Conservation (phyloP, 352 stramenopile genomes). For the Globisporangium spiculum region DNA sequence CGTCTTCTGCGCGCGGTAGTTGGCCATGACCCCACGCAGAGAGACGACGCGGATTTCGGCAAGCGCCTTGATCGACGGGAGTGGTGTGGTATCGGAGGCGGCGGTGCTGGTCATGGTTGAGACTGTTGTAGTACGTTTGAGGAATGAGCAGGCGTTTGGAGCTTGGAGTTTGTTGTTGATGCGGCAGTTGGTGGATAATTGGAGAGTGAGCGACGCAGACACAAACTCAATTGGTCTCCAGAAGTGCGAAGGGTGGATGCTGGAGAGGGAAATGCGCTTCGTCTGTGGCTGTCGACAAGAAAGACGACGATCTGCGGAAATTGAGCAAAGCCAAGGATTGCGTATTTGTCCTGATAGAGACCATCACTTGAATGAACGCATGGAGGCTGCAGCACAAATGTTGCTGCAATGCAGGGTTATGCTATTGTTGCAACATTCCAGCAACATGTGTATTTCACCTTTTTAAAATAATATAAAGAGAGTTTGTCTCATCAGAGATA, state of each 20-base stretch:
- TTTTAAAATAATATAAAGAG: neutral
- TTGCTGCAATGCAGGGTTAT: no score
- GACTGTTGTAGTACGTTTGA: neutral
- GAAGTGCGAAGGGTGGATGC: neutral
- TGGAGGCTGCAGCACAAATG: no score
- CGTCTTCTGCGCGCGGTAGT: constrained; percentile 42
- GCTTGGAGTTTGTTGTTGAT: neutral
- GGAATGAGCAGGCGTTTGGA: neutral
- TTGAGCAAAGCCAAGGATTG: constrained; percentile 1
- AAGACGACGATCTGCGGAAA: neutral
- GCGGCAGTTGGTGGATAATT: neutral
- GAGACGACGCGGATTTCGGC: constrained; percentile 30
- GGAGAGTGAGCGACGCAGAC: neutral
- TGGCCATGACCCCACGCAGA: constrained; percentile 34
- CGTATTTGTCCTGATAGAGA: neutral
- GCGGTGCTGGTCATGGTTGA: neutral
- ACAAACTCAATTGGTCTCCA: neutral
- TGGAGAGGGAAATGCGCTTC: neutral
- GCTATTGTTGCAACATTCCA: no score
- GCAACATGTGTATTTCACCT: no score
- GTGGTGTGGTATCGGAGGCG: neutral
- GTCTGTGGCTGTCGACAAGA: neutral
- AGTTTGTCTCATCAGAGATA: neutral
- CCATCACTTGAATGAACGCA: neutral
- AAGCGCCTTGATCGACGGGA: constrained; percentile 27